Conservation (phyloP, 768 basidiomycete genomes). For the Boletus pseudo-olivaceus region DNA sequence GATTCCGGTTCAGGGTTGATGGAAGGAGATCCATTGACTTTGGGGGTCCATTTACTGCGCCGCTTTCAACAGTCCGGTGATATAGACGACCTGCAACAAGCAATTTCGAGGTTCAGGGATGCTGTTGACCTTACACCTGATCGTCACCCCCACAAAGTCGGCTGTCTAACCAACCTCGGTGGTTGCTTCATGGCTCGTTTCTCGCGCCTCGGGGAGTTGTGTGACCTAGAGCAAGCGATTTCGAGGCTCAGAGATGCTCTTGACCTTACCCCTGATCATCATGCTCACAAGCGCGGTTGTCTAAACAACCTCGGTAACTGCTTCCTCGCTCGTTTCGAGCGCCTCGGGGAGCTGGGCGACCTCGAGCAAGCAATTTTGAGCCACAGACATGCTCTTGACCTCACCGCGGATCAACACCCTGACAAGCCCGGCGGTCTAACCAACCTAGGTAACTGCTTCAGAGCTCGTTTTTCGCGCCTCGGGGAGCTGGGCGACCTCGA, state of each 20-base stretch:
- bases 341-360: background rate
- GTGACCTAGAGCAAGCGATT: slow-evolving; percentile 1
- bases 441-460: too few relatives aligned
- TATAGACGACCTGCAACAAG: too few relatives aligned
- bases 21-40: too few relatives aligned
- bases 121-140: background rate
- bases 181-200: background rate
- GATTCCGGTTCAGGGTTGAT: background rate
- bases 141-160: background rate
- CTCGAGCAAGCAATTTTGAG: slow-evolving; percentile 1
- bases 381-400: background rate
- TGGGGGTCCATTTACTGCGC: too few relatives aligned
- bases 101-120: background rate
- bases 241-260: background rate
- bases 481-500: background rate
- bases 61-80: too few relatives aligned
- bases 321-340: slow-evolving; percentile 1
- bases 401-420: background rate
- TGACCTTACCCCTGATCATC: background rate
- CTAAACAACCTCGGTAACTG: background rate
- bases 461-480: too few relatives aligned
- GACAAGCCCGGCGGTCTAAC: too few relatives aligned
- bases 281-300: too few relatives aligned
- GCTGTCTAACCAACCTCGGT: background rate
- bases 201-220: background rate